Evolutionary conservation across 2,329 filamentous ascomycete species (phyloP).

Genomic region (Pseudogymnoascus sp.): DNA sequence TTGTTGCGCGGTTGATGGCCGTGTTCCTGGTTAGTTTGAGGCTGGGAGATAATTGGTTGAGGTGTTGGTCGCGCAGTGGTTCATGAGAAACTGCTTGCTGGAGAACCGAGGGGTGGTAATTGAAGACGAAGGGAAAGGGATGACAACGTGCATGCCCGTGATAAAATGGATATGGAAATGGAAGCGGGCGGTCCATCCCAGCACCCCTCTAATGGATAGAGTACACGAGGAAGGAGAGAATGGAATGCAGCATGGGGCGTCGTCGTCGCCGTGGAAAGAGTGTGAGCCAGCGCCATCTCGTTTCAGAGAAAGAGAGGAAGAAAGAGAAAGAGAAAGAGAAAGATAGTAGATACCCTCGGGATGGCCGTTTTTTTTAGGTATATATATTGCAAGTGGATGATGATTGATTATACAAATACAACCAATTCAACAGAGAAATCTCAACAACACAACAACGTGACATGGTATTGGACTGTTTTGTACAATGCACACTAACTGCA

Average conservation of each 20-base stretch:
- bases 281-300: not conserved
- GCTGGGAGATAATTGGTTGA: not conserved
- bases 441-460: not conserved
- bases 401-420: not conserved
- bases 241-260: not conserved
- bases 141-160: not conserved
- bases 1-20: not conserved
- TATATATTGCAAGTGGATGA: slow-evolving; percentile 3
- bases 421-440: not conserved
- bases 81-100: not conserved
- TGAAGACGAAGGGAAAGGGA: not conserved
- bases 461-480: not conserved
- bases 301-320: not conserved
- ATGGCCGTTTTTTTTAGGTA: slow-evolving; percentile 7
- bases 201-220: not conserved
- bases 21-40: no score
- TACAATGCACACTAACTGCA: no score
- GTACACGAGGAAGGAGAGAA: not conserved
- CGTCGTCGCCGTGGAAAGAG: not conserved
- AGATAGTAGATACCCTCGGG: slow-evolving; percentile 4
- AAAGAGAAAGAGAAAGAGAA: not conserved
- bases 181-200: not conserved
- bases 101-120: not conserved
- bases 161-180: not conserved
- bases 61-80: not conserved